Evolutionary conservation across 129 eudicot genomes (phyloP), one percentile per base, ranked within the genome.

Genomic region (Cynara cardunculus): DNA sequence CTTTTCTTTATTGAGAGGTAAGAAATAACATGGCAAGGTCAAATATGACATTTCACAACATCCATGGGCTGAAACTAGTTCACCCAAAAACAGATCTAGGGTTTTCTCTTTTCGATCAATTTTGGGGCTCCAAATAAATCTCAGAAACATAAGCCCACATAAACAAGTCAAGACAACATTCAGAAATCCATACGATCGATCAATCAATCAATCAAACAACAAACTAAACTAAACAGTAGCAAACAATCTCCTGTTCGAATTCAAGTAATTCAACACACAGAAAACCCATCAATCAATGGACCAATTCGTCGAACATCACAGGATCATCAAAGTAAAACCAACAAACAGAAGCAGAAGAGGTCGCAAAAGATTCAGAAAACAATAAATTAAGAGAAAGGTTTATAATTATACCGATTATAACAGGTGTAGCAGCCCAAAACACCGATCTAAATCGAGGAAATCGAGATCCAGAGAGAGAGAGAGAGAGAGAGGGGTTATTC

Each of bases 381-480:
- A 71, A 22, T 18, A 25, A 35, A 71, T 35, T 71, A 35, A 71
- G 56, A 34, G 18, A 5, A 19, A 10, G 8, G 30, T 19, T 71
- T 18, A 34, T 13, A 21, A 34, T 35, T 71, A 34, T 71, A 71
- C 75, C 75, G 27, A 71, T 71, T 30, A 19, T 24, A 69, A n/a
- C 77, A 73, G 62, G 24, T 73, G 30, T 11, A 46, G 67, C 41
- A 14, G 78, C 78, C 21, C 41, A 73, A 34, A 73, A 1, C 21
- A 24, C 13, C 77, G 67, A 49, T 59, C 41, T 18, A 61, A 59
- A n/a, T 56, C 71, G 71, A 24, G 13, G 75, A 71, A 71, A 71
- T 71, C 66, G 76, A 77, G 87, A 88, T 88, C 89, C 77, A 70
- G 87, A 84, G 76, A 73, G 62, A 49, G 87, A 88, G 62, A 49